A percentile compares a stretch with the other conserved stretches of the same genome.
These are phyloP conservation scores for Trichoderma polysporum DNA, from an alignment of 2,329 filamentous ascomycete species.

Conservation along the genomic window DNA sequence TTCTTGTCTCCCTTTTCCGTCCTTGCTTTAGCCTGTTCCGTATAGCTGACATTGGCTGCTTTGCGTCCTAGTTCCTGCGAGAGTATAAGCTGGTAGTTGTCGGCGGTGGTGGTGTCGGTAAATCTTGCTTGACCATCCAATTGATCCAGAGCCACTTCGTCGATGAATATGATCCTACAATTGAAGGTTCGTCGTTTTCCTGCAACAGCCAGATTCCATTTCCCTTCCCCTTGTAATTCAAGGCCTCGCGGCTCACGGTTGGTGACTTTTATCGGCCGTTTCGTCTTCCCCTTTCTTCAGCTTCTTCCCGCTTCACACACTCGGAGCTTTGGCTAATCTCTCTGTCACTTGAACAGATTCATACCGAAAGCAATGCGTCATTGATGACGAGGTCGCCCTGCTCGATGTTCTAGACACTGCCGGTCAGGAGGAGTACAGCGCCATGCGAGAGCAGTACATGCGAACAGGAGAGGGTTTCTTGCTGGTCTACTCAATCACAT, in stretches of 20 bases:
- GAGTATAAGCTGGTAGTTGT: slow-evolving; percentile 97
- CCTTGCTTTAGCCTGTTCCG: slow-evolving; percentile 7
- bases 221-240: background rate
- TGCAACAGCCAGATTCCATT: background rate
- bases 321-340: slow-evolving; percentile 8
- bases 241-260: background rate
- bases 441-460: slow-evolving; percentile 99
- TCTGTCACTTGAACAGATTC: slow-evolving; percentile 64
- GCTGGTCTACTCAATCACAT: slow-evolving; percentile 97
- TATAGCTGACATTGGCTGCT: slow-evolving; percentile 25
- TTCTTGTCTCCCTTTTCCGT: background rate
- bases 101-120: slow-evolving; percentile 96
- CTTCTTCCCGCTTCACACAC: background rate
- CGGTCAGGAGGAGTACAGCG: slow-evolving; percentile 98
- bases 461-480: slow-evolving; percentile 96
- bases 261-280: background rate
- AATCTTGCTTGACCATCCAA: slow-evolving; percentile 98
- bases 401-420: slow-evolving; percentile 98
- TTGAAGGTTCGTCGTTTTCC: slow-evolving; percentile 72
- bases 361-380: slow-evolving; percentile 99
- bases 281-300: background rate
- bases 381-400: slow-evolving; percentile 96
- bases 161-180: slow-evolving; percentile 98
- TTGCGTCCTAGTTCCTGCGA: slow-evolving; percentile 66
- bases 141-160: slow-evolving; percentile 96